Evolutionary conservation across 78 protist species (phyloP).

Genomic region (Tieghemostelium lacteum): DNA sequence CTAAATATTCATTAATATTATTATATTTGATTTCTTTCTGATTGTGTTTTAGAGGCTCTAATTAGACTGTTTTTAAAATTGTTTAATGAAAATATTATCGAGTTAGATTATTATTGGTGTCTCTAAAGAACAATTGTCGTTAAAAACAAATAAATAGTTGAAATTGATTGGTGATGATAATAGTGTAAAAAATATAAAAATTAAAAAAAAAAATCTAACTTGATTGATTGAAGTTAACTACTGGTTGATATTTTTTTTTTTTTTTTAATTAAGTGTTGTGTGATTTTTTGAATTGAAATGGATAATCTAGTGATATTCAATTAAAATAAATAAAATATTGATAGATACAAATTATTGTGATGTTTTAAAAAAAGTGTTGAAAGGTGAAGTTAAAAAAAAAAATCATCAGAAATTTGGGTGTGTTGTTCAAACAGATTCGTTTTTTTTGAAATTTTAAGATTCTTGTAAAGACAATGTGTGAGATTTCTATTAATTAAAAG

Average conservation of each 20-base stretch:
- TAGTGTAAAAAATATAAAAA: no score
- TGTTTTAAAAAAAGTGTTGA: background rate
- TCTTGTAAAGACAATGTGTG: background rate
- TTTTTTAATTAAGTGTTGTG: background rate
- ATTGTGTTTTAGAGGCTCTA: no score
- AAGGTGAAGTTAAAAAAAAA: background rate
- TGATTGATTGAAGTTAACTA: background rate
- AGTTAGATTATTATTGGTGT: no score
- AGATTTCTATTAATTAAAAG: background rate
- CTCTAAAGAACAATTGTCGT: no score
- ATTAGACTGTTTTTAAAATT: no score
- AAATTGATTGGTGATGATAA: no score
- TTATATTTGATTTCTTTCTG: no score
- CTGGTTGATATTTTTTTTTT: background rate
- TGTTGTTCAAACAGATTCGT: slow-evolving; percentile 9
- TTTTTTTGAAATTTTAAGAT: background rate
- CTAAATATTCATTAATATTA: no score
- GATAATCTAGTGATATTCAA: background rate
- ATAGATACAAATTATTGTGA: background rate
- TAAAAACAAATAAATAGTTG: no score
- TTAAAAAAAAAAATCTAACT: background rate
- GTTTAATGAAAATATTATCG: no score
- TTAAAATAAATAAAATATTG: background rate
- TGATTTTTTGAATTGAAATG: background rate
- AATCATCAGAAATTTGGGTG: background rate